Evolutionary conservation across 768 basidiomycete genomes (phyloP).

Genomic region (Hysterangium stoloniferum): DNA sequence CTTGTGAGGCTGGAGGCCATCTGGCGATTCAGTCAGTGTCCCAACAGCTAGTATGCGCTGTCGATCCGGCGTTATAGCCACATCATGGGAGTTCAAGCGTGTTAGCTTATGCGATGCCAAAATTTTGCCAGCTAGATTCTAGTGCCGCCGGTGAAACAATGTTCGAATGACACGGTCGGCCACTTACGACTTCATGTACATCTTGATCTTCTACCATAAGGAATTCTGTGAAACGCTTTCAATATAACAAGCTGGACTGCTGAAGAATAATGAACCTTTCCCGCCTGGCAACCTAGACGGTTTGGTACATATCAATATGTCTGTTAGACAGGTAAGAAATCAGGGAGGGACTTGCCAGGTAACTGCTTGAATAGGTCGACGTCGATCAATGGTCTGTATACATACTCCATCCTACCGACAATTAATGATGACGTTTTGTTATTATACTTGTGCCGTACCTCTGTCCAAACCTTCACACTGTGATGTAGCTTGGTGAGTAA

Average conservation of each 20-base stretch:
- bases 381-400: slow-evolving; percentile 53
- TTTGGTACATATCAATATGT: neutral
- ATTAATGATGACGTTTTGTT: neutral
- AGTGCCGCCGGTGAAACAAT: neutral
- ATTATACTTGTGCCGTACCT: slow-evolving; percentile 33
- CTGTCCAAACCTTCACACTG: slow-evolving; percentile 64
- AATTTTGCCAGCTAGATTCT: slow-evolving; percentile 56
- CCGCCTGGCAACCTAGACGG: slow-evolving; percentile 41
- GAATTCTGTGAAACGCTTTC: slow-evolving; percentile 39
- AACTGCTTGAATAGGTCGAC: slow-evolving; percentile 49
- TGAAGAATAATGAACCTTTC: slow-evolving; percentile 32
- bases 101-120: slow-evolving; percentile 52
- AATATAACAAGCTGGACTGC: neutral
- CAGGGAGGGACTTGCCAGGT: slow-evolving; percentile 35
- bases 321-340: neutral
- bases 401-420: slow-evolving; percentile 55
- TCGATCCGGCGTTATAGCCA: slow-evolving; percentile 63
- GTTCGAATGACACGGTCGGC: neutral
- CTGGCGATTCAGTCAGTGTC: slow-evolving; percentile 53
- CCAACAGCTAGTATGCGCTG: slow-evolving; percentile 59
- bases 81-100: slow-evolving; percentile 58
- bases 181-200: slow-evolving; percentile 50
- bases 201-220: slow-evolving; percentile 60
- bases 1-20: slow-evolving; percentile 59
- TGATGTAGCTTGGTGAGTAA: slow-evolving; percentile 58